phyloP scores from a whole-genome alignment of 352 stramenopile species.

The Blastocystis hominis region DNA sequence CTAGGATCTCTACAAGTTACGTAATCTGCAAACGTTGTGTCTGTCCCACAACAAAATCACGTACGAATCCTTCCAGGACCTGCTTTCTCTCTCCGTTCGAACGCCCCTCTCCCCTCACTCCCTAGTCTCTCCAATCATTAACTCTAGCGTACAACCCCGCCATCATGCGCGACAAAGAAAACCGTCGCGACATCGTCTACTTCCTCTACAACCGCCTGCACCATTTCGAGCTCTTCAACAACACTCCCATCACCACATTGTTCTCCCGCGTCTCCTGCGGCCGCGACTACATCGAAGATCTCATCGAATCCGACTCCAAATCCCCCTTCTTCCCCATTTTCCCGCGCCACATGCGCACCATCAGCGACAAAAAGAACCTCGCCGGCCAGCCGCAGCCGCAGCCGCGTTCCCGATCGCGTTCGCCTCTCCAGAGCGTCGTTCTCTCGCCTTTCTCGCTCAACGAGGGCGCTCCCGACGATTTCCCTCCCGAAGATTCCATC shows the following conservation, averaged over 20 bases:
- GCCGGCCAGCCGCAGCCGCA: not conserved
- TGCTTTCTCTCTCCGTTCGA: constrained; percentile 18
- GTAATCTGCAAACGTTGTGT: not conserved
- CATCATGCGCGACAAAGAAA: constrained; percentile 32
- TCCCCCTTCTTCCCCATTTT: not conserved
- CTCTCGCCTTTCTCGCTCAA: constrained; percentile 39
- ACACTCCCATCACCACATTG: not conserved
- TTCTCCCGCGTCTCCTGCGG: constrained; percentile 35
- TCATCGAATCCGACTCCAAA: not conserved
- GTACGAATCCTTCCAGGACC: constrained; percentile 41
- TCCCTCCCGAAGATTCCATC: not conserved
- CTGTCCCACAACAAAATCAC: constrained; percentile 28
- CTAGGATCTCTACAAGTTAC: constrained; percentile 49
- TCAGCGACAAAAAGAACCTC: constrained; percentile 29
- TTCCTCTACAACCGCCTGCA: constrained; percentile 46
- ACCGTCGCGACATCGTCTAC: constrained; percentile 25
- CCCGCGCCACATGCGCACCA: constrained; percentile 9
- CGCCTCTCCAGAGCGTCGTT: not conserved
- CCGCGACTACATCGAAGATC: constrained; percentile 12
- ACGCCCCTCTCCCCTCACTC: not conserved
- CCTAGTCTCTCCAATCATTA: not conserved
- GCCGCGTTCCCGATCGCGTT: not conserved
- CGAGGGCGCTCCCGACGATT: not conserved
- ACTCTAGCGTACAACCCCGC: constrained; percentile 42
- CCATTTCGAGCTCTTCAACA: constrained; percentile 10